Conservation (phyloP, 2,329 filamentous ascomycete genomes). For the Pseudogymnoascus sp. region DNA sequence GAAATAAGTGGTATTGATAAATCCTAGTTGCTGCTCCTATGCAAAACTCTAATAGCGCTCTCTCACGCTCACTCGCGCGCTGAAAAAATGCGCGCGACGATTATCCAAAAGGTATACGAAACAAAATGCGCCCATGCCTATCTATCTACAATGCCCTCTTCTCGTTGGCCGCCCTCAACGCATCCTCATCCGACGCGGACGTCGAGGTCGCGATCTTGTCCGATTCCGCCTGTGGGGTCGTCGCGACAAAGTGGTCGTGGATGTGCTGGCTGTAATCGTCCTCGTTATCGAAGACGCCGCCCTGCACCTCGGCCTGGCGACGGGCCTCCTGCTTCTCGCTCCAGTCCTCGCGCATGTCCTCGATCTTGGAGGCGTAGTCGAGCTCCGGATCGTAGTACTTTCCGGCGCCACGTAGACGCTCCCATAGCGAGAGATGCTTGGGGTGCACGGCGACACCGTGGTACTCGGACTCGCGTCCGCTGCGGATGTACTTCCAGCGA, state of each 20-base stretch:
- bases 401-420: slow-evolving; percentile 68
- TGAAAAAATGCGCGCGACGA: not conserved
- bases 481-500: slow-evolving; percentile 79
- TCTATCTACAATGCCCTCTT: not conserved
- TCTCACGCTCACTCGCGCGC: not conserved
- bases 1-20: not conserved
- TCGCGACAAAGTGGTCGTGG: slow-evolving; percentile 19
- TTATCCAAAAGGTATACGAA: not conserved
- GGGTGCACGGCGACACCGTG: slow-evolving; percentile 90
- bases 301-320: slow-evolving; percentile 24
- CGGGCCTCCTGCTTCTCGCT: slow-evolving; percentile 41
- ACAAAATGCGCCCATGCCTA: not conserved
- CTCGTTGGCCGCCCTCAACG: not conserved
- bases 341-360: slow-evolving; percentile 68
- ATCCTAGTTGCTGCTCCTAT: not conserved
- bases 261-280: slow-evolving; percentile 22
- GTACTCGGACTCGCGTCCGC: slow-evolving; percentile 72
- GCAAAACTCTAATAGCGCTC: not conserved
- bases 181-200: not conserved
- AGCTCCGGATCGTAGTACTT: slow-evolving; percentile 77
- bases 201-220: not conserved
- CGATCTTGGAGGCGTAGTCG: slow-evolving; percentile 78
- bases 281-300: slow-evolving; percentile 11
- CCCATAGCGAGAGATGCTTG: slow-evolving; percentile 81
- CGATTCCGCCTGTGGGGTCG: not conserved